Conservation (phyloP, 768 basidiomycete genomes). For the Pulveroboletus sp. region DNA sequence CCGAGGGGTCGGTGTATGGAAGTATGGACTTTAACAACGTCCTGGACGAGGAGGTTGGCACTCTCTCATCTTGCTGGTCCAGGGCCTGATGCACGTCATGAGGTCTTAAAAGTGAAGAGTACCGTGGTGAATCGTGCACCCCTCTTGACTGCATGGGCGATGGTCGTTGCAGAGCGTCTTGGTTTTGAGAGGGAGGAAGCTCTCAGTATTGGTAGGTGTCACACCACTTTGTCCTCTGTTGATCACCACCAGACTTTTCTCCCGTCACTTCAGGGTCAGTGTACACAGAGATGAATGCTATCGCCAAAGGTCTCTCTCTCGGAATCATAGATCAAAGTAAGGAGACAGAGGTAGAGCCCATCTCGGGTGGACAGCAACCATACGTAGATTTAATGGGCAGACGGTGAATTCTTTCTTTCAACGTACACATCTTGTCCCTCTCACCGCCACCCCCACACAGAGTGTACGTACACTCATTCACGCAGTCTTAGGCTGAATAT, state of each 20-base stretch:
- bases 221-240: not conserved
- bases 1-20: slow-evolving; percentile 44
- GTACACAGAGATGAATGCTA: slow-evolving; percentile 90
- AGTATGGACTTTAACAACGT: slow-evolving; percentile 71
- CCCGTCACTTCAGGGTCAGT: slow-evolving; percentile 61
- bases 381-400: slow-evolving; percentile 84
- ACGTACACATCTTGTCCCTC: not conserved
- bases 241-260: not conserved
- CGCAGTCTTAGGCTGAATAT: slow-evolving; percentile 4
- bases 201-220: slow-evolving; percentile 74
- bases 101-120: slow-evolving; percentile 59
- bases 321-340: slow-evolving; percentile 64
- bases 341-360: slow-evolving; percentile 51
- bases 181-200: slow-evolving; percentile 89
- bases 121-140: slow-evolving; percentile 87
- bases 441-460: slow-evolving; percentile 15
- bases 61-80: not conserved
- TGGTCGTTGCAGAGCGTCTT: slow-evolving; percentile 75
- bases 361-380: slow-evolving; percentile 60
- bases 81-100: not conserved
- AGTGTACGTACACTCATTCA: slow-evolving; percentile 34
- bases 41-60: slow-evolving; percentile 62
- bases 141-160: slow-evolving; percentile 92
- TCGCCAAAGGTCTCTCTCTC: slow-evolving; percentile 77
- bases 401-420: slow-evolving; percentile 37